These are phyloP conservation scores for Zymoseptoria pseudotritici DNA, from an alignment of 2,329 filamentous ascomycete genomes.

Conservation along the genomic window DNA sequence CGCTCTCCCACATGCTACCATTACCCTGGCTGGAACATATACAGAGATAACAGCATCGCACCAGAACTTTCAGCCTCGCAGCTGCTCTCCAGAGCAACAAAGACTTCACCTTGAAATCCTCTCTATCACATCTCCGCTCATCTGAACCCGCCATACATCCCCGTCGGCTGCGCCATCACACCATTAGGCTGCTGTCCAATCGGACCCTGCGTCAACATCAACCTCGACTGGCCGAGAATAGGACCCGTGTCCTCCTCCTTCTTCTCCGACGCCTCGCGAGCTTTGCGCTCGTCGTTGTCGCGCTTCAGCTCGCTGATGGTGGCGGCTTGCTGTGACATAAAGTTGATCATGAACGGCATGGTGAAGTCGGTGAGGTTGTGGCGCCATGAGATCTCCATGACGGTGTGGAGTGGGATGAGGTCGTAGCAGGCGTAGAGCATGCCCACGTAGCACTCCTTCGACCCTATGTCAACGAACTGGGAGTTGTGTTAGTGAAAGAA, in stretches of 20 bases:
- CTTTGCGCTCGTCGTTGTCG: conserved; percentile 91
- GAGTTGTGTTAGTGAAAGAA: conserved; percentile 28
- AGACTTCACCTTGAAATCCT: background rate
- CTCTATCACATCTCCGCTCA: conserved; percentile 4
- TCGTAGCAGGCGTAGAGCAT: conserved; percentile 99
- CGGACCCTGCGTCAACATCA: conserved; percentile 94
- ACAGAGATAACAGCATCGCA: background rate
- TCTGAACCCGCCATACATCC: conserved; percentile 24
- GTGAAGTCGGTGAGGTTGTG: conserved; percentile 91
- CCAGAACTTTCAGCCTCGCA: background rate
- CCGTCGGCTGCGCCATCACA: conserved; percentile 76
- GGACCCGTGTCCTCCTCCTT: conserved; percentile 82
- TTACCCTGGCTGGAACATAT: background rate
- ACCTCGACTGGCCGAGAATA: conserved; percentile 76
- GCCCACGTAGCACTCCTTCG: conserved; percentile 98
- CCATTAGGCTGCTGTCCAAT: conserved; percentile 64
- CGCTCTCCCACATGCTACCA: background rate
- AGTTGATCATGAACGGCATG: conserved; percentile 99
- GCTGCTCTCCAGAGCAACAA: background rate
- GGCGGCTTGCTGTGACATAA: conserved; percentile 81
- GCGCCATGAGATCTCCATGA: conserved; percentile 96
- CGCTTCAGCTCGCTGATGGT: conserved; percentile 80
- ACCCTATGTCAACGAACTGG: conserved; percentile 97
- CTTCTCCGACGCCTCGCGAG: conserved; percentile 62
- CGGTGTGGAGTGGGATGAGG: conserved; percentile 82